Conservation (phyloP, 2,329 filamentous ascomycete species). For the Shiraia sp. region DNA sequence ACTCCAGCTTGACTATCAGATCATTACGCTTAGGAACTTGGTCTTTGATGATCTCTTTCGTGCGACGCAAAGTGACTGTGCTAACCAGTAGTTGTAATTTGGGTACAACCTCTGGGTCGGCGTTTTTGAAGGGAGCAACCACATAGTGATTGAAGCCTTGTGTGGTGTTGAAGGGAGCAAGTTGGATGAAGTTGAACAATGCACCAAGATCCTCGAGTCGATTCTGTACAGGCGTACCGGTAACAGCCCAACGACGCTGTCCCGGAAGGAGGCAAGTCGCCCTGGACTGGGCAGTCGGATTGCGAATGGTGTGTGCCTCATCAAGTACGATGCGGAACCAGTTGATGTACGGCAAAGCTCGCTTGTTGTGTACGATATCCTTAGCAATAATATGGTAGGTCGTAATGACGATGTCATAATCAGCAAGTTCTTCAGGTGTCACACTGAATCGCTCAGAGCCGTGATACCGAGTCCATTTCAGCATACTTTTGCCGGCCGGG, state of each 20-base stretch:
- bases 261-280: conserved; percentile 80
- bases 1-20: conserved; percentile 72
- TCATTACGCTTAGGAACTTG: conserved; percentile 74
- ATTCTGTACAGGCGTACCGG: conserved; percentile 94
- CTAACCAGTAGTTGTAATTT: conserved; percentile 89
- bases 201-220: conserved; percentile 83
- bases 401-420: conserved; percentile 84
- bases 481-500: conserved; percentile 53
- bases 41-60: conserved; percentile 75
- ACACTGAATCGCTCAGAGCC: conserved; percentile 73
- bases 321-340: conserved; percentile 95
- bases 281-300: conserved; percentile 81
- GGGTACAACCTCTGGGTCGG: conserved; percentile 79
- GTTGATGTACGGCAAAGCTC: conserved; percentile 76
- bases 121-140: conserved; percentile 81
- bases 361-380: conserved; percentile 65
- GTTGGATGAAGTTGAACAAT: conserved; percentile 79
- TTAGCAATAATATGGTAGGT: conserved; percentile 88
- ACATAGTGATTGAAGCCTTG: conserved; percentile 78
- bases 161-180: conserved; percentile 83
- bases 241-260: conserved; percentile 91
- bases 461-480: conserved; percentile 85
- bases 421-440: conserved; percentile 62
- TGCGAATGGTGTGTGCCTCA: conserved; percentile 93
- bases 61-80: conserved; percentile 86